Percentiles rank a stretch among this genome's conserved stretches.
Evolutionary conservation across 805 yeast genomes (phyloP).

Genomic region (Komagataella phaffii): DNA sequence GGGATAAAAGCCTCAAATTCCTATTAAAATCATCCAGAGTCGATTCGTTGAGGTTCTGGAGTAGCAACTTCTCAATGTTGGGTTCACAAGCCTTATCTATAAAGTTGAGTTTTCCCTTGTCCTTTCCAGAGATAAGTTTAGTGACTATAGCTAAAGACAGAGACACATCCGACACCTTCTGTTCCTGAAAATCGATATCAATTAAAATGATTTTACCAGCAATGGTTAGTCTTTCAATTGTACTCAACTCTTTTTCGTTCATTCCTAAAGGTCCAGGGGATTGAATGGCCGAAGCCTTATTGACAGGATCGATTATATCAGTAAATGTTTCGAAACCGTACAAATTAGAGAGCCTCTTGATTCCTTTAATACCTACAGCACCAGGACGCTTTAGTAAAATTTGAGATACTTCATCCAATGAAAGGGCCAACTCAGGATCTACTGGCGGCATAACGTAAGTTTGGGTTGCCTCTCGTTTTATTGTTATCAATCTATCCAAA

Average conservation of each 20-base stretch:
- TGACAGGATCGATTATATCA: conserved; percentile 7
- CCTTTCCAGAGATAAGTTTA: conserved; percentile 8
- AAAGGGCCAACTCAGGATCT: conserved; percentile 19
- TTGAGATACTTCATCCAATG: conserved; percentile 18
- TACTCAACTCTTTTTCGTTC: not conserved
- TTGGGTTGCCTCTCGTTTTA: not conserved
- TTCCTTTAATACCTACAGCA: conserved; percentile 16
- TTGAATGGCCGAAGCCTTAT: not conserved
- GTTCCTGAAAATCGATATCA: conserved; percentile 20
- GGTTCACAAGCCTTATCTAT: conserved; percentile 4
- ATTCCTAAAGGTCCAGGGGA: not conserved
- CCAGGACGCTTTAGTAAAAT: conserved; percentile 21
- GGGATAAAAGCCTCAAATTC: conserved; percentile 17
- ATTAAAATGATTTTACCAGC: conserved; percentile 21
- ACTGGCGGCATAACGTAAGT: conserved; percentile 14
- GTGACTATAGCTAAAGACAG: conserved; percentile 17
- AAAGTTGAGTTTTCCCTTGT: not conserved
- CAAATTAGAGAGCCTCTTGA: conserved; percentile 19
- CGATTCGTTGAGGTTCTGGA: conserved; percentile 12
- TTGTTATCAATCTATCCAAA: too few relatives aligned
- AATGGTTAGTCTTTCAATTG: conserved; percentile 18
- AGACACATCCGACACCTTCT: conserved; percentile 13
- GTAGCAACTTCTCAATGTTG: conserved; percentile 14
- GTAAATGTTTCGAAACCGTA: conserved; percentile 23
- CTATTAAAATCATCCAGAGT: conserved; percentile 19